Percentiles rank a stretch among this genome's conserved stretches.
These are phyloP conservation scores for Paulownia fortunei DNA, from an alignment of 257 asterid genomes.

Conservation along the genomic window DNA sequence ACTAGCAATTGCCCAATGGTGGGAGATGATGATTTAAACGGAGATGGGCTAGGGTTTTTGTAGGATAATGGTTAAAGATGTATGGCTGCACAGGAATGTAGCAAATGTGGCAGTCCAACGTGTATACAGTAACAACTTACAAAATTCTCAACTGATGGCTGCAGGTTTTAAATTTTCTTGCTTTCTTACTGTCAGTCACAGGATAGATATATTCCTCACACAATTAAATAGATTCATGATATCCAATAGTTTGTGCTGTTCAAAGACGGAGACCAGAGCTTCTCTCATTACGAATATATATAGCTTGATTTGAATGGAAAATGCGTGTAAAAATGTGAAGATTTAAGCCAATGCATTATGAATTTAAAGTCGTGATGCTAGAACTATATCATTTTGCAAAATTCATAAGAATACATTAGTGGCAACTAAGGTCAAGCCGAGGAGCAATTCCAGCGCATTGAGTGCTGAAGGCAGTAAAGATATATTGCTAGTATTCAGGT, in stretches of 20 bases:
- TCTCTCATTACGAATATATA: neutral
- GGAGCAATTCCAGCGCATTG: neutral
- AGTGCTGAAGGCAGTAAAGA: neutral
- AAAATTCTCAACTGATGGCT: constrained; percentile 3
- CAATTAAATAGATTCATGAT: constrained; percentile 11
- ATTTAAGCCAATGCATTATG: constrained; percentile 8
- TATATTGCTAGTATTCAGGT: constrained; percentile 30
- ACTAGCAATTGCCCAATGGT: constrained; percentile 50
- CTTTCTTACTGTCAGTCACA: neutral
- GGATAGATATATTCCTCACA: constrained; percentile 23
- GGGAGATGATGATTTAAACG: constrained; percentile 49
- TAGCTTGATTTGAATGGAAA: constrained; percentile 2
- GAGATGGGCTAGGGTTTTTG: constrained; percentile 50
- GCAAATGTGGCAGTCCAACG: constrained; percentile 4
- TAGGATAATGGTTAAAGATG: constrained; percentile 23
- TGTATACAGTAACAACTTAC: neutral
- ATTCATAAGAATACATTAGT: neutral
- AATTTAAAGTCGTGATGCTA: neutral
- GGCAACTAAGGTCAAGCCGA: neutral
- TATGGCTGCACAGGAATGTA: neutral
- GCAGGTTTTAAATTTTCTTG: neutral
- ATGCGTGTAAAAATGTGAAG: neutral
- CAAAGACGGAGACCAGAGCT: neutral
- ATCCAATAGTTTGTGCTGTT: constrained; percentile 12
- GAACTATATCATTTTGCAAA: neutral